A percentile compares a stretch with the other conserved stretches of the same genome.
Conservation (phyloP, 2,329 filamentous ascomycete genomes). For the Diaporthe helianthi region DNA sequence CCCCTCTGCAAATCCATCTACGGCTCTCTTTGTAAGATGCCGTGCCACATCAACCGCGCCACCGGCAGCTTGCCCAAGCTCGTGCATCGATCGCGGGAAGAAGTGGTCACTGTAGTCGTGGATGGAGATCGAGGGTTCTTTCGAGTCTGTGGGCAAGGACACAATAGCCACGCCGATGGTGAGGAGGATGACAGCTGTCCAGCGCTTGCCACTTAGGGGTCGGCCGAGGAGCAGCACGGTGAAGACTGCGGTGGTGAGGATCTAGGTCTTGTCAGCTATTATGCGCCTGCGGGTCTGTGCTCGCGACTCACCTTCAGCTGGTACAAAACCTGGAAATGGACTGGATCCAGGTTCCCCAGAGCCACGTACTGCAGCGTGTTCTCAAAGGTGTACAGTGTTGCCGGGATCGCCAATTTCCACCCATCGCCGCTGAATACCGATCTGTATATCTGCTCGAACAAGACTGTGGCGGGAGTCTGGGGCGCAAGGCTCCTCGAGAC, state of each 20-base stretch:
- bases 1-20: constrained; percentile 46
- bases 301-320: constrained; percentile 75
- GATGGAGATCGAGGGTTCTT: constrained; percentile 61
- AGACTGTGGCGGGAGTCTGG: constrained; percentile 78
- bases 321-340: constrained; percentile 92
- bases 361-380: constrained; percentile 95
- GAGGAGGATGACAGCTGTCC: constrained; percentile 80
- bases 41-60: constrained; percentile 56
- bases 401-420: constrained; percentile 93
- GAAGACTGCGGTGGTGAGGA: constrained; percentile 88
- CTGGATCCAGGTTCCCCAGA: constrained; percentile 87
- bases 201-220: constrained; percentile 74
- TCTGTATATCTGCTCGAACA: constrained; percentile 81
- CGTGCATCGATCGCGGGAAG: constrained; percentile 81
- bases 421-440: constrained; percentile 88
- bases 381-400: constrained; percentile 86
- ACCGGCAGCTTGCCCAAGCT: constrained; percentile 70
- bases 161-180: constrained; percentile 85
- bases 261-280: constrained; percentile 51
- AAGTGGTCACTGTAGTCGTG: constrained; percentile 71
- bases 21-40: constrained; percentile 58
- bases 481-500: constrained; percentile 79
- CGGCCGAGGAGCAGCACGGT: constrained; percentile 79
- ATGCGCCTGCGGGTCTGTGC: background rate
- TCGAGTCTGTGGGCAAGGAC: constrained; percentile 72